Evolutionary conservation across 306 rosid genomes (phyloP).

Genomic region (Cicer bijugum): DNA sequence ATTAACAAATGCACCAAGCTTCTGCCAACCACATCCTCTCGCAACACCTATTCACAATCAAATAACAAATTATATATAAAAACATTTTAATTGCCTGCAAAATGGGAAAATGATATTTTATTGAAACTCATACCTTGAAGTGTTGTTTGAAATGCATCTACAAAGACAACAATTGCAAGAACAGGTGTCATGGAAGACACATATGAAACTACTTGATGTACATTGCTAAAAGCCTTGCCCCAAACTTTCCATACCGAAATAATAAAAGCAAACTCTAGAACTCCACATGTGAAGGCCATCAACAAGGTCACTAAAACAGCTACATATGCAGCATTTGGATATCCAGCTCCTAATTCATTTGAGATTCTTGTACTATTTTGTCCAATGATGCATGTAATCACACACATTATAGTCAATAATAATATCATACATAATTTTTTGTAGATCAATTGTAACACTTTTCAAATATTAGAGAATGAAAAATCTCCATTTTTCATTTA

Average conservation of each 20-base stretch:
- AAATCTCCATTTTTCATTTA: no score
- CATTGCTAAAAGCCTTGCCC: constrained; percentile 71
- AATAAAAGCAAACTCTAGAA: constrained; percentile 49
- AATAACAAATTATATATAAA: no score
- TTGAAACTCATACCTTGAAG: constrained; percentile 40
- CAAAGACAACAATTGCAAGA: constrained; percentile 32
- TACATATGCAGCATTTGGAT: constrained; percentile 61
- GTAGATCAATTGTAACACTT: no score
- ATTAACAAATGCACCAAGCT: constrained; percentile 48
- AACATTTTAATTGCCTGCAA: no score
- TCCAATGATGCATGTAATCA: background rate
- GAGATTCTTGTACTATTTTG: constrained; percentile 70
- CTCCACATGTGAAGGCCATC: constrained; percentile 51
- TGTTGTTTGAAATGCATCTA: constrained; percentile 56
- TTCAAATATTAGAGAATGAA: no score
- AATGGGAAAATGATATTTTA: no score
- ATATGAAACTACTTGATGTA: constrained; percentile 60
- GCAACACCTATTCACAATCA: constrained; percentile 31
- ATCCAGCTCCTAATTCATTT: constrained; percentile 77
- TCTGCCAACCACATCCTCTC: constrained; percentile 54
- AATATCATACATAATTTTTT: background rate
- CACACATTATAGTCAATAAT: background rate
- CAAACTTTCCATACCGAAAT: constrained; percentile 62
- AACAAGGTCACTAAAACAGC: constrained; percentile 58
- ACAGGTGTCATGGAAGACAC: constrained; percentile 61